A percentile compares a stretch with the other conserved stretches of the same genome.
Evolutionary conservation across 768 basidiomycete genomes (phyloP).

Genomic region (Panaeolus cyanescens): DNA sequence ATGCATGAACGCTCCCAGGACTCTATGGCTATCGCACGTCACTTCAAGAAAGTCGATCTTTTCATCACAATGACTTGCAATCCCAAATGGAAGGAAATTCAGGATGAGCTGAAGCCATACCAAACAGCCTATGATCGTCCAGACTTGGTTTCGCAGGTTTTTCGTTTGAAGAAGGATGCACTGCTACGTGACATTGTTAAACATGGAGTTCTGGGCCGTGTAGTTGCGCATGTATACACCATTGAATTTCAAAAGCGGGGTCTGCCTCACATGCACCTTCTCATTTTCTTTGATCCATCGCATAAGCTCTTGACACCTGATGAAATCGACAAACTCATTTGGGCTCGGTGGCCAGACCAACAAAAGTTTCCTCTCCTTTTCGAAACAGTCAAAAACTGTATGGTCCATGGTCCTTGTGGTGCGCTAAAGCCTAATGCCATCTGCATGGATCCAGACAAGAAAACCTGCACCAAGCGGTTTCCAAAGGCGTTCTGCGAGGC

Average conservation of each 20-base stretch:
- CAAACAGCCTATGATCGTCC: constrained; percentile 45
- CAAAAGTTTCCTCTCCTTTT: constrained; percentile 38
- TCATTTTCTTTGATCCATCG: constrained; percentile 39
- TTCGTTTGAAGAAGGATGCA: constrained; percentile 40
- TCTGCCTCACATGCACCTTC: constrained; percentile 54
- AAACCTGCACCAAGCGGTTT: constrained; percentile 43
- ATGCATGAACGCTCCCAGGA: constrained; percentile 47
- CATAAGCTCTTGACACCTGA: constrained; percentile 34
- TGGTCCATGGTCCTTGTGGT: constrained; percentile 55
- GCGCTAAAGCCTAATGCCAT: constrained; percentile 27
- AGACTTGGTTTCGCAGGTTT: constrained; percentile 48
- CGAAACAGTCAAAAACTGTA: constrained; percentile 36
- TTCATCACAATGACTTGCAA: constrained; percentile 55
- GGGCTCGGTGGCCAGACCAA: constrained; percentile 44
- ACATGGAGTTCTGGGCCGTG: constrained; percentile 40
- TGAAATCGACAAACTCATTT: constrained; percentile 41
- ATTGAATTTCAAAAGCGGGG: constrained; percentile 63
- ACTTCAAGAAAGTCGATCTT: constrained; percentile 38
- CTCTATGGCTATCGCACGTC: constrained; percentile 32
- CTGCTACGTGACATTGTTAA: constrained; percentile 35
- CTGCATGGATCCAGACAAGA: constrained; percentile 40
- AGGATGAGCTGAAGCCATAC: constrained; percentile 31
- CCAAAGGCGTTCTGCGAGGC: constrained; percentile 37
- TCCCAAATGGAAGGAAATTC: constrained; percentile 46
- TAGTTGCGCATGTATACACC: constrained; percentile 46